Conservation (phyloP, 2,329 filamentous ascomycete species). For the Xylariaceae sp. region DNA sequence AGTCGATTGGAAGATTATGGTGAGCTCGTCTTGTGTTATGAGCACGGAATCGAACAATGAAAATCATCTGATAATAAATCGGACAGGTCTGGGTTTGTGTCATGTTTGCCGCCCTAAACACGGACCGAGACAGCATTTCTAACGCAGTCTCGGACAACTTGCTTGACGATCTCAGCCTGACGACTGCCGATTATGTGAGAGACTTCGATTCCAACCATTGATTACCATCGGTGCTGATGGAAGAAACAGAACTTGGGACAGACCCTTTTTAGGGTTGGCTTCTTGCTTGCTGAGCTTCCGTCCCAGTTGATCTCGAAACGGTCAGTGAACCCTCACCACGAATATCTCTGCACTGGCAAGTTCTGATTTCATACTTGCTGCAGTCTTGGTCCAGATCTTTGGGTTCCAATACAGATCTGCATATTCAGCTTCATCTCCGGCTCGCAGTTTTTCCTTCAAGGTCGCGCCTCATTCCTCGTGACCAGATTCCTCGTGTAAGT, state of each 20-base stretch:
- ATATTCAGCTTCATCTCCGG: constrained; percentile 26
- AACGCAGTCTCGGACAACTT: constrained; percentile 37
- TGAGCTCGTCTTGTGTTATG: constrained; percentile 12
- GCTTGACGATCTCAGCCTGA: constrained; percentile 30
- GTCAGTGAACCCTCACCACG: constrained; percentile 11
- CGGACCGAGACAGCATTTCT: constrained; percentile 22
- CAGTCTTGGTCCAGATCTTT: constrained; percentile 28
- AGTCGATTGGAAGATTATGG: constrained; percentile 39
- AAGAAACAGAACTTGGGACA: constrained; percentile 28
- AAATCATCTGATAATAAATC: not conserved
- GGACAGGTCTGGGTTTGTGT: constrained; percentile 30
- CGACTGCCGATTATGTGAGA: constrained; percentile 30
- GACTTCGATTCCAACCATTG: not conserved
- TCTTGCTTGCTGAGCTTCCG: constrained; percentile 19
- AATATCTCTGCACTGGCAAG: not conserved
- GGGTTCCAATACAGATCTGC: constrained; percentile 29
- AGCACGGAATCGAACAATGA: constrained; percentile 1
- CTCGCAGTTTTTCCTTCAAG: constrained; percentile 26
- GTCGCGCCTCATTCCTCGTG: constrained; percentile 32
- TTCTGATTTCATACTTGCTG: constrained; percentile 6
- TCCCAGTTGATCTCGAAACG: constrained; percentile 27
- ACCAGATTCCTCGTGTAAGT: constrained; percentile 33
- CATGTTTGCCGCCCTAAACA: constrained; percentile 26
- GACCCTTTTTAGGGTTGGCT: constrained; percentile 29
- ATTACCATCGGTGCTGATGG: constrained; percentile 4